Evolutionary conservation across 2,329 filamentous ascomycete genomes (phyloP), one percentile per base, ranked within the genome.

Genomic region (Clonostachys rhizophaga): DNA sequence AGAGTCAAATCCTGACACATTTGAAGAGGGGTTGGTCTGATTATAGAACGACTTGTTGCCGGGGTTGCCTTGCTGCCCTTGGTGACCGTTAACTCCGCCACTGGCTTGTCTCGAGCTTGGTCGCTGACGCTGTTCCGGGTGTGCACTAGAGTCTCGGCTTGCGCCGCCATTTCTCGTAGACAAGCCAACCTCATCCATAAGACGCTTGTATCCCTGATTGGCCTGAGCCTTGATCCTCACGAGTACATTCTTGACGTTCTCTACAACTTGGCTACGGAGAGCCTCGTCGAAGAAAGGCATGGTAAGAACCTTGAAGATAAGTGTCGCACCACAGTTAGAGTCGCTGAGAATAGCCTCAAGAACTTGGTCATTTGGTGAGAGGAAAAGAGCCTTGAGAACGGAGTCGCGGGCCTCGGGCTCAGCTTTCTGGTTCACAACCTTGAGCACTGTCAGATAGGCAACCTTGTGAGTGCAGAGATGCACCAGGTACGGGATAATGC

Each of bases 391-490:
- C 63, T 90, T 87, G 39, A 97, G 75, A 37, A 99, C 89, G 43
- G 82, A 87, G 60, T 99, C 92, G 12, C 94, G 83, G 5, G 94
- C 94, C 51, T 97, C 92, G 0, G 89, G 79, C 69, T 99, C 94
- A 34, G 91, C 89, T 62, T 95, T 91, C 67, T 99, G 94, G 64
- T 99, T 99, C 67, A 99, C 95, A 44, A 97, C 91, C 73, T 99
- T 99, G 49, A 99, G 76, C 2, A 99, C 92, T 0, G 94, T 99
- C 51, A 97, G 76, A 61, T 97, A 97, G 0, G 94, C 94, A 47
- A 99, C 92, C 75, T 97, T 97, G 76, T 99, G 94, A 0, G 94
- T 97, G 76, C 94, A 97, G 7, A 99, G 79, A 62, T 96, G 90
- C 20, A 96, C 91, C 34, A 99, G 76, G 62, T 95, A 91, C 39